Conservation (phyloP, 2,329 filamentous ascomycete species). For the Colletotrichum tamarilloi region DNA sequence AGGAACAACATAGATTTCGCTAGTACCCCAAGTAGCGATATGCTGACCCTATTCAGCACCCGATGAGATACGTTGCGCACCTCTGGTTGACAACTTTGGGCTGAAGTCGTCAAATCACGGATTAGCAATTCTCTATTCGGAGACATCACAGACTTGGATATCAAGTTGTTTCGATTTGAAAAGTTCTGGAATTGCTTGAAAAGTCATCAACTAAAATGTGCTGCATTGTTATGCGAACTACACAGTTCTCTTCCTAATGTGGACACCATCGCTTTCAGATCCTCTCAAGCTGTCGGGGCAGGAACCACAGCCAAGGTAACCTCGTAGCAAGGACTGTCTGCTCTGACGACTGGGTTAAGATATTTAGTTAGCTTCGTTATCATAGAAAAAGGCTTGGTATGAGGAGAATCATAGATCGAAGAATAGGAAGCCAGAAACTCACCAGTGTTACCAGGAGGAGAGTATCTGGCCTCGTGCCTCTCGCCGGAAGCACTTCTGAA, state of each 20-base stretch:
- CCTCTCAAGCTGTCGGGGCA: not conserved
- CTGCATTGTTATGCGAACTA: not conserved
- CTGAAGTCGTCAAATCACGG: too few species aligned
- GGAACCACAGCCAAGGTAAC: conserved; percentile 6
- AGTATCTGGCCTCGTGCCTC: conserved; percentile 55
- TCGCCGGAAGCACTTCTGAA: conserved; percentile 50
- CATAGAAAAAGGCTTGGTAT: not conserved
- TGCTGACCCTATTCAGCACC: too few species aligned
- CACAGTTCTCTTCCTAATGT: not conserved
- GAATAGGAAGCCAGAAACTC: not conserved
- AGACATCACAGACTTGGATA: too few species aligned
- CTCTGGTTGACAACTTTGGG: too few species aligned
- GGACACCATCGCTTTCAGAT: not conserved
- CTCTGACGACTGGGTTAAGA: not conserved
- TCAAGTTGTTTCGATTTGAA: too few species aligned
- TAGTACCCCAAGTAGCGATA: too few species aligned
- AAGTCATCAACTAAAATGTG: too few species aligned
- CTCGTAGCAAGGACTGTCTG: conserved; percentile 22
- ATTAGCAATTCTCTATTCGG: too few species aligned
- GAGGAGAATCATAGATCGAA: not conserved
- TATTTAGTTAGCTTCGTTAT: not conserved
- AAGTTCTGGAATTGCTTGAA: too few species aligned
- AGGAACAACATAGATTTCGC: too few species aligned
- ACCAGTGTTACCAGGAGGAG: conserved; percentile 52
- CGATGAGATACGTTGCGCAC: too few species aligned